These are phyloP conservation scores for Casuarina cunninghamiana DNA, from an alignment of 306 rosid species.

Conservation along the genomic window DNA sequence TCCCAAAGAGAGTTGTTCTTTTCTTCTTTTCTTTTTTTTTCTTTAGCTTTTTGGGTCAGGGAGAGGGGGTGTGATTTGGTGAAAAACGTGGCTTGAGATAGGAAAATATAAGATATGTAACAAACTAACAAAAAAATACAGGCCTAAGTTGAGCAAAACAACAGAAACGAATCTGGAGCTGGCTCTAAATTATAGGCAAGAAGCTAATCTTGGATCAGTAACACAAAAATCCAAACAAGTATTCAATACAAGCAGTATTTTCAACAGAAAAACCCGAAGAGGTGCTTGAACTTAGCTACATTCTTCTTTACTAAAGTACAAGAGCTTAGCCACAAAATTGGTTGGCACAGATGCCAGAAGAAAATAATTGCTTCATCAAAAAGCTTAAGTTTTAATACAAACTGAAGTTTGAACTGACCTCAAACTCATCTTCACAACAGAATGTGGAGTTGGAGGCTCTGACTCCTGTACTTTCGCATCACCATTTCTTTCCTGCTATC, in stretches of 20 bases:
- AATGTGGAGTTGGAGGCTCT: constrained; percentile 94
- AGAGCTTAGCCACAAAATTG: constrained; percentile 28
- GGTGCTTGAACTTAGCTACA: constrained; percentile 13
- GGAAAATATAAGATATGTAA: not conserved
- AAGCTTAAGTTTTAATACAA: constrained; percentile 8
- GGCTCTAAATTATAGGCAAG: not conserved
- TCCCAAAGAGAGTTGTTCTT: not conserved
- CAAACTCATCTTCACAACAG: constrained; percentile 75
- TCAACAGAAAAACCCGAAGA: not conserved
- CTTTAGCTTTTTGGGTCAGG: not conserved
- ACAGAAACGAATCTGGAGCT: not conserved
- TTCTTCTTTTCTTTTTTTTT: not conserved
- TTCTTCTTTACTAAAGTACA: constrained; percentile 19
- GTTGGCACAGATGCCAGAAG: not conserved
- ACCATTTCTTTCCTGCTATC: constrained; percentile 79
- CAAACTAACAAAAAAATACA: not conserved
- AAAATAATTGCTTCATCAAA: not conserved
- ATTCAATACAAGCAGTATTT: constrained; percentile 2
- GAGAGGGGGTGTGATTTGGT: not conserved
- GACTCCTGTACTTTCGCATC: constrained; percentile 72
- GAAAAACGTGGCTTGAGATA: not conserved
- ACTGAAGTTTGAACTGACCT: constrained; percentile 58
- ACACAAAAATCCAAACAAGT: constrained; percentile 15
- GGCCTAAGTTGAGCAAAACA: not conserved
- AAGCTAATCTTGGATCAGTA: not conserved